Conservation (phyloP, 2,329 filamentous ascomycete species). For the Helicocarpus griseus region DNA sequence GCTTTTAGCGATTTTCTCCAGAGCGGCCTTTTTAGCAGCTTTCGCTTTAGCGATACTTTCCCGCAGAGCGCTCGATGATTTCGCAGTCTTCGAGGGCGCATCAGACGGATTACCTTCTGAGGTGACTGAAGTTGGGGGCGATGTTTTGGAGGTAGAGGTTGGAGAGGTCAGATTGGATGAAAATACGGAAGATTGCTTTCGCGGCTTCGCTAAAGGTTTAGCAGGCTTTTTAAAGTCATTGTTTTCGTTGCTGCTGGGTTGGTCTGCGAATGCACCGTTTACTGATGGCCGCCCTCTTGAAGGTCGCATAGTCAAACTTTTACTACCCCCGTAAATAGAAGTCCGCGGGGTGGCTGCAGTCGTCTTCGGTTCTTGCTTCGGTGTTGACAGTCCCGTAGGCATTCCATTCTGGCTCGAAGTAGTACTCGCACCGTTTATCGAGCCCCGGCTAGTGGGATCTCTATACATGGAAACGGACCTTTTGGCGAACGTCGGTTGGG, state of each 20-base stretch:
- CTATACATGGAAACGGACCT: conserved; percentile 6
- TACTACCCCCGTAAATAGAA: conserved; percentile 32
- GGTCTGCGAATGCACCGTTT: conserved; percentile 47
- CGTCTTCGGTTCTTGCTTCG: conserved; percentile 3
- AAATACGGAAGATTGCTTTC: conserved; percentile 24
- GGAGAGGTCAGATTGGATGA: conserved; percentile 22
- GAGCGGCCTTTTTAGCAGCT: conserved; percentile 57
- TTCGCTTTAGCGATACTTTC: conserved; percentile 92
- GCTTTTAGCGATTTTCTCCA: conserved; percentile 20
- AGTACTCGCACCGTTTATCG: background rate
- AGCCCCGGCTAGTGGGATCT: conserved; percentile 9
- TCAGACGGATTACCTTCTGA: conserved; percentile 23
- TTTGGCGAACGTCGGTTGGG: conserved; percentile 12
- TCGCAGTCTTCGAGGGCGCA: conserved; percentile 38
- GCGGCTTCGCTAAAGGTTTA: conserved; percentile 32
- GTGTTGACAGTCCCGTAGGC: background rate
- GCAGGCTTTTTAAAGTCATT: conserved; percentile 24
- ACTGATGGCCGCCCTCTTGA: conserved; percentile 42
- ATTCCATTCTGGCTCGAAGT: background rate
- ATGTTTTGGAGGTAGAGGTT: conserved; percentile 24
- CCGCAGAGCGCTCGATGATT: conserved; percentile 70
- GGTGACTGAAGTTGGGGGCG: conserved; percentile 21
- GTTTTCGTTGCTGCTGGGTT: conserved; percentile 32
- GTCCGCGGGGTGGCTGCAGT: background rate
- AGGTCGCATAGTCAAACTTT: conserved; percentile 38